Evolutionary conservation across 805 yeast genomes (phyloP), one percentile per base, ranked within the genome.

Genomic region (Lachancea kluyveri): DNA sequence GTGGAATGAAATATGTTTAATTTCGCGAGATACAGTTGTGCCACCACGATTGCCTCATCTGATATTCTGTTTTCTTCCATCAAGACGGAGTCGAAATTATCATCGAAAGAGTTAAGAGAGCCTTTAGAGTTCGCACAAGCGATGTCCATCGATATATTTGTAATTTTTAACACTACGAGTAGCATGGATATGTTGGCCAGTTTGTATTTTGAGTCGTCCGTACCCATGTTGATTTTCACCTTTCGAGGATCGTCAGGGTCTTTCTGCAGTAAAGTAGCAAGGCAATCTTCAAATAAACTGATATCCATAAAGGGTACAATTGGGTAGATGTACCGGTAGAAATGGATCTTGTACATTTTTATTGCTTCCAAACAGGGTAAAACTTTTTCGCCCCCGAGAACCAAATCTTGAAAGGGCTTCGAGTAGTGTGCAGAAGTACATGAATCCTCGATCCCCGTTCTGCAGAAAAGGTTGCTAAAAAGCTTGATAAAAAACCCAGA

Each of bases 161-260:
- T n/a, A n/a, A 30, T 10, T 21, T 33, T 36, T 16, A 39, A 13
- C 8, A 39, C 26, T n/a, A 36, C 11, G 10, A 36, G 18, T 7
- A 39, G 24, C 6, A 29, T 21, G 5, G 36, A 34, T 3, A 39
- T 10, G 12, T 22, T 19, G 5, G 29, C 17, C 5, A 39, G 19
- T 24, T 39, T 36, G 16, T 22, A 13, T 9, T 30, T 35, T 8
- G 36, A 33, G n/a, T 33, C 17, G 5, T 20, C n/a, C 6, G 14
- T 22, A 2, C 30, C 35, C 8, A 39, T 12, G 16, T 39, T 18
- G 8, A 33, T 21, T 4, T 10, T 20, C 28, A 17, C 18, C 10
- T 27, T 12, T 2, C 10, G 13, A 3, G 24, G 27, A 2, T n/a
- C n/a, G 8, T 36, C 24, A 4, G 21, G 21, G 22, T 35, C 28